Conservation (phyloP, 768 basidiomycete species). For the Termitomyces bulborhizus region DNA sequence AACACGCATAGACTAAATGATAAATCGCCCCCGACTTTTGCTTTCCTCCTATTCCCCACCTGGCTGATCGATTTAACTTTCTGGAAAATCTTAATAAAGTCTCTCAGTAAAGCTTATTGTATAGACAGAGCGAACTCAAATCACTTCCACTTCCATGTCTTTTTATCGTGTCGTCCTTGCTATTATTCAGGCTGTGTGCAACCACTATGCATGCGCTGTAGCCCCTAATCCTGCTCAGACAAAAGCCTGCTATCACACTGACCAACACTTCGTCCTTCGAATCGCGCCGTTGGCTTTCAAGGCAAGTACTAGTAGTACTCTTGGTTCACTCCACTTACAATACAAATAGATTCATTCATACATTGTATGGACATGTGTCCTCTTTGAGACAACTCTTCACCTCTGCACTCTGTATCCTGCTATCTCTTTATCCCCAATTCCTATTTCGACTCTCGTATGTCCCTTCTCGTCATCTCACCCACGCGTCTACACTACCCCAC, state of each 20-base stretch:
- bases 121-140: neutral
- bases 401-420: slow-evolving; percentile 11
- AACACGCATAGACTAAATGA: no score
- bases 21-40: no score
- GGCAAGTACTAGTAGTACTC: slow-evolving; percentile 18
- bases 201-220: slow-evolving; percentile 34
- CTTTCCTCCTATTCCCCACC: no score
- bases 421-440: slow-evolving; percentile 19
- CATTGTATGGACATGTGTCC: slow-evolving; percentile 14
- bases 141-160: slow-evolving; percentile 23
- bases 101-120: no score
- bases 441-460: slow-evolving; percentile 25
- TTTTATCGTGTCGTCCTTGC: slow-evolving; percentile 33
- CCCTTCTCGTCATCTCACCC: slow-evolving; percentile 13
- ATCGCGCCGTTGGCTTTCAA: slow-evolving; percentile 44
- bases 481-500: slow-evolving; percentile 20
- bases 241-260: slow-evolving; percentile 38
- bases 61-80: no score
- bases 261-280: slow-evolving; percentile 34
- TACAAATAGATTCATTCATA: slow-evolving; percentile 12
- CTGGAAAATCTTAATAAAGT: no score
- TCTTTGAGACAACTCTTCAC: slow-evolving; percentile 15
- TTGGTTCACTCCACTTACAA: neutral
- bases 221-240: slow-evolving; percentile 41
- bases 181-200: slow-evolving; percentile 34